Evolutionary conservation across 345 rosid species (phyloP).

Genomic region (Populus nigra): DNA sequence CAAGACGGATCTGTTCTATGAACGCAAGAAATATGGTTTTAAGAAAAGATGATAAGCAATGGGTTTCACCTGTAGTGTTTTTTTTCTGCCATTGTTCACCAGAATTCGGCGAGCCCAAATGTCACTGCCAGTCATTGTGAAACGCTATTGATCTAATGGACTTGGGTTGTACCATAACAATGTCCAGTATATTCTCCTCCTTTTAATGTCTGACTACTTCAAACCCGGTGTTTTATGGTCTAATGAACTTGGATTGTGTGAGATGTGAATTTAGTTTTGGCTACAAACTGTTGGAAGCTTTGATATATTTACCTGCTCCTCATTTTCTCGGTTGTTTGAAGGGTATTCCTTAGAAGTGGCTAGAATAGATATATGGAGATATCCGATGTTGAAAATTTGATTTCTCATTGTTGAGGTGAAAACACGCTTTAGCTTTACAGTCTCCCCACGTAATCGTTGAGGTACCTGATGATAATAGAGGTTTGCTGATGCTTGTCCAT

Average conservation of each 20-base stretch:
- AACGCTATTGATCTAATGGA: not conserved
- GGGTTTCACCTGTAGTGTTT: not conserved
- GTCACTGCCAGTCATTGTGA: not conserved
- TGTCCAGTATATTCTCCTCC: not conserved
- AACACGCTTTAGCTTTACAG: no score
- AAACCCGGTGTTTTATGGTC: not conserved
- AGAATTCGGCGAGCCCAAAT: not conserved
- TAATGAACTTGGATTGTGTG: not conserved
- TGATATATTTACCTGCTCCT: not conserved
- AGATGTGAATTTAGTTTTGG: not conserved
- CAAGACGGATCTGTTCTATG: constrained; percentile 60
- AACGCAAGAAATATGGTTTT: constrained; percentile 64
- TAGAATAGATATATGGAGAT: not conserved
- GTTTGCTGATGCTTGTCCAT: no score
- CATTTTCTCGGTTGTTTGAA: not conserved
- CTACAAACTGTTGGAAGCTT: not conserved
- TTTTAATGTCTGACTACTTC: not conserved
- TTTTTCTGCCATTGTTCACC: not conserved
- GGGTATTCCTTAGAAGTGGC: not conserved
- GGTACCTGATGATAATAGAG: no score
- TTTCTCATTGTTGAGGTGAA: no score
- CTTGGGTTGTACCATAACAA: not conserved
- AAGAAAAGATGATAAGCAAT: constrained; percentile 37
- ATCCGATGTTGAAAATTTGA: not conserved
- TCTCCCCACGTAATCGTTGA: no score